Evolutionary conservation across 371 early-diverging fungal species (phyloP), one percentile per base, ranked within the genome.

Genomic region (Lichtheimia ornata): DNA sequence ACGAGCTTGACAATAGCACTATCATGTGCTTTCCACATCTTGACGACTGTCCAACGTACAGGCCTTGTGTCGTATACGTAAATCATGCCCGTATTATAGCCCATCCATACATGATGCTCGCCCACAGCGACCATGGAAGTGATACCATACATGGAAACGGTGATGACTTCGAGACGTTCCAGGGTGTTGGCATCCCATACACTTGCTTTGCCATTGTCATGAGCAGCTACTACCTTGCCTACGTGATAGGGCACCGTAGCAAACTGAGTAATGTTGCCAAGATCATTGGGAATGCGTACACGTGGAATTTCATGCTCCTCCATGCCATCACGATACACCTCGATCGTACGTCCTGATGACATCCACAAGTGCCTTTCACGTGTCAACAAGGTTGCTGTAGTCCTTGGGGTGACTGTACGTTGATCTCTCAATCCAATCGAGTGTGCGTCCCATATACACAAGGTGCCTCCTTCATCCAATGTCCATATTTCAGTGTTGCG

Each of bases 171-270:
- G 0, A 79, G 20, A 45, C 74, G 71, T 18, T 77, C 76, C 18
- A 83, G 53, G 0, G 81, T 72, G 15, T 69, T 68, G 17, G 78
- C 69, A 64, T 91, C 87, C 91, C 91, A 93, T 0, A 91, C 73
- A 22, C 85, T 81, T 5, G 94, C 81, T 53, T 88, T 91, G 43
- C 94, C 93, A 69, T 93, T 89, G 22, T 91, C 92, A 69, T 94
- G 94, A 3, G 90, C 90, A 5, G 86, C 75, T 70, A 86, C 86
- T 12, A 92, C 86, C 25, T 72, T 72, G 6, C 64, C 59, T 12
- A 63, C 66, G 47, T 79, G 76, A 43, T 77, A 79, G 1, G 79
- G 74, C 17, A 81, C 70, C 0, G 76, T 77, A 2, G 86, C 80
- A 30, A 91, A 66, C 49, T 84, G 81, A 4, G 85, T 84, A 53